Evolutionary conservation across 2,329 filamentous ascomycete genomes (phyloP).

Genomic region (Ustulina deusta): DNA sequence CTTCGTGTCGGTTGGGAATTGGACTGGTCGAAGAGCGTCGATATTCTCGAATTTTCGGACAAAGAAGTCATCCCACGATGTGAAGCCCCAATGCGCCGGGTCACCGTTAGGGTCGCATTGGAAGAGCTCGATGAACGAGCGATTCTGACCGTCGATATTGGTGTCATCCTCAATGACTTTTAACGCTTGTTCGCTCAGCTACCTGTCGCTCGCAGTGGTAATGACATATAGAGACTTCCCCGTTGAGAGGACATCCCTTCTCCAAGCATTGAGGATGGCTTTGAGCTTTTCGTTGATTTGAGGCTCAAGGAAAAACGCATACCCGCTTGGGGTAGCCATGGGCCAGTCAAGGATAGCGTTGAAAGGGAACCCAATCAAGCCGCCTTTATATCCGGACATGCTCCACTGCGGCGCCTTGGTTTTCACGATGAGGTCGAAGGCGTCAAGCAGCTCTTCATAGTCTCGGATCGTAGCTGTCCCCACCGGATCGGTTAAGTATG

Average conservation of each 20-base stretch:
- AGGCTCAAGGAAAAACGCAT: constrained; percentile 14
- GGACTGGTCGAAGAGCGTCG: constrained; percentile 1
- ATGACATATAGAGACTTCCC: constrained; percentile 12
- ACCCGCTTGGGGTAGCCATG: constrained; percentile 20
- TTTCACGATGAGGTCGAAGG: constrained; percentile 7
- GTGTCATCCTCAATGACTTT: constrained; percentile 7
- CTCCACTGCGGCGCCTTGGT: constrained; percentile 13
- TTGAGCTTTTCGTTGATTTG: constrained; percentile 15
- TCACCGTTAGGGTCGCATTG: constrained; percentile 2
- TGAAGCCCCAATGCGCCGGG: constrained; percentile 1
- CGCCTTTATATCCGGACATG: not conserved
- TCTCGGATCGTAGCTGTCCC: constrained; percentile 17
- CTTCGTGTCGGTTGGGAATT: constrained; percentile 2
- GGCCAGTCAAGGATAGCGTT: constrained; percentile 18
- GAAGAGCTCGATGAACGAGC: constrained; percentile 8
- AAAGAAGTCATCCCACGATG: constrained; percentile 18
- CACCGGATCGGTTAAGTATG: constrained; percentile 24
- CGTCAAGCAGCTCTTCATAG: constrained; percentile 10
- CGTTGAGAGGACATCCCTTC: constrained; percentile 2
- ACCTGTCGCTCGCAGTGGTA: constrained; percentile 1
- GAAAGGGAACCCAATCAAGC: constrained; percentile 16
- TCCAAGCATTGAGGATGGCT: constrained; percentile 13
- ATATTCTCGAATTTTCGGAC: not conserved
- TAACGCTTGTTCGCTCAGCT: constrained; percentile 5
- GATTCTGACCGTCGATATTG: constrained; percentile 8